These are phyloP conservation scores for Athelia psychrophila DNA, from an alignment of 1,284 basidiomycete genomes.

Conservation along the genomic window DNA sequence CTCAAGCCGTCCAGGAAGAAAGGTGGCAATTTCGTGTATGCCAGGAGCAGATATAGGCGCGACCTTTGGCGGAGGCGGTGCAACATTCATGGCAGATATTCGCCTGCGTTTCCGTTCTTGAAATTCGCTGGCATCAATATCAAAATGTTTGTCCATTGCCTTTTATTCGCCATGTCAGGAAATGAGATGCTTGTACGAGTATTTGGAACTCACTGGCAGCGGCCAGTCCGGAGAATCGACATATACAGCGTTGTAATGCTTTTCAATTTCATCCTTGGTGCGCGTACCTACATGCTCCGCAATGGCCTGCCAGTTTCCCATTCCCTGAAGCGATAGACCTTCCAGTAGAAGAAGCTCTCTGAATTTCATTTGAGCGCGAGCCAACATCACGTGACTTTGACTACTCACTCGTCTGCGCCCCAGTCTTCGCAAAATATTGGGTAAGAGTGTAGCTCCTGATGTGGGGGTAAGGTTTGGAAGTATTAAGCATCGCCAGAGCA, in stretches of 20 bases:
- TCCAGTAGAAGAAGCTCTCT: slow-evolving; percentile 92
- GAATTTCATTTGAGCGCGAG: slow-evolving; percentile 6
- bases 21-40: slow-evolving; percentile 91
- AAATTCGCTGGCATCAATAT: slow-evolving; percentile 79
- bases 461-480: slow-evolving; percentile 2
- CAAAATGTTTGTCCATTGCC: slow-evolving; percentile 70
- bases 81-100: slow-evolving; percentile 68
- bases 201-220: slow-evolving; percentile 54
- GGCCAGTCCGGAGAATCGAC: slow-evolving; percentile 80
- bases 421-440: slow-evolving; percentile 95
- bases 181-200: not conserved
- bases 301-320: slow-evolving; percentile 98
- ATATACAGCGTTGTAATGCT: slow-evolving; percentile 87
- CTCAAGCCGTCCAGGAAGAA: slow-evolving; percentile 94
- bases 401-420: slow-evolving; percentile 92
- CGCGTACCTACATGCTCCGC: slow-evolving; percentile 95
- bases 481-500: slow-evolving; percentile 5
- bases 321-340: slow-evolving; percentile 84
- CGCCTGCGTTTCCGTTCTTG: slow-evolving; percentile 85
- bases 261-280: slow-evolving; percentile 92
- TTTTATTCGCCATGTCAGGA: slow-evolving; percentile 18
- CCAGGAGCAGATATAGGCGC: slow-evolving; percentile 91
- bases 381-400: not conserved
- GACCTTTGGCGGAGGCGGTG: slow-evolving; percentile 59
- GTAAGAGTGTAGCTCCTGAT: slow-evolving; percentile 91